A percentile compares a stretch with the other conserved stretches of the same genome.
Conservation (phyloP, 2,329 filamentous ascomycete genomes). For the Stagonosporopsis tanaceti region DNA sequence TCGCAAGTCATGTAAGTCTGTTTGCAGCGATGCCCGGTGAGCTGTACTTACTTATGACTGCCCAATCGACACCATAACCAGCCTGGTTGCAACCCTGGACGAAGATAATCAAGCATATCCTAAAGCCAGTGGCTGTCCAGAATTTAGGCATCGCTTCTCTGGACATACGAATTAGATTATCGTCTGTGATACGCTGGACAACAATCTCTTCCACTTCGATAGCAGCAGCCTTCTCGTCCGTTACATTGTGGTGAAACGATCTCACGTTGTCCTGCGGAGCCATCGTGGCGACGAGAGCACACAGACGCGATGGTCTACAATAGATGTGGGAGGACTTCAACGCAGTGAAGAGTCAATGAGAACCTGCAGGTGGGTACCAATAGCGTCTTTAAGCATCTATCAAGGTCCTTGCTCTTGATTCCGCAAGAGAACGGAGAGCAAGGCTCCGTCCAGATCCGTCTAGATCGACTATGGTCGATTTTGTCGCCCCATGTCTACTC, state of each 20-base stretch:
- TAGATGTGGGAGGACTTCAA: not conserved
- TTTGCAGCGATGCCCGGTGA: not conserved
- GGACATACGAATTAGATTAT: slow-evolving; percentile 55
- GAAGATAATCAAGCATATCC: slow-evolving; percentile 55
- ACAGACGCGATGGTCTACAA: not conserved
- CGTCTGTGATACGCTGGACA: slow-evolving; percentile 57
- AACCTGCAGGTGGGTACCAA: not conserved
- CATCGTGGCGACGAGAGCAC: slow-evolving; percentile 2
- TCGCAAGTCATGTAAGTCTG: not conserved
- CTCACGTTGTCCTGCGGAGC: slow-evolving; percentile 13
- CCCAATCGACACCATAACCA: slow-evolving; percentile 60
- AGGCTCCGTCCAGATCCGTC: slow-evolving; percentile 11
- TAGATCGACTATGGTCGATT: slow-evolving; percentile 1
- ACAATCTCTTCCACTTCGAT: slow-evolving; percentile 55
- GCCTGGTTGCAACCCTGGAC: slow-evolving; percentile 59
- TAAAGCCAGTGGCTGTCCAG: slow-evolving; percentile 53
- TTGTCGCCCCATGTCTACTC: slow-evolving; percentile 6
- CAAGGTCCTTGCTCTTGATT: not conserved
- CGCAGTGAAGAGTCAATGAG: not conserved
- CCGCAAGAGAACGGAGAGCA: slow-evolving; percentile 8
- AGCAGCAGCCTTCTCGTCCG: slow-evolving; percentile 21
- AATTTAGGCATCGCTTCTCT: slow-evolving; percentile 50
- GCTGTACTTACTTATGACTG: slow-evolving; percentile 50
- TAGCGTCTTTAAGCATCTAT: not conserved
- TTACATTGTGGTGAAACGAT: slow-evolving; percentile 21